Evolutionary conservation across 108 stramenopile species (phyloP).

Genomic region (Cyclotella baltica): DNA sequence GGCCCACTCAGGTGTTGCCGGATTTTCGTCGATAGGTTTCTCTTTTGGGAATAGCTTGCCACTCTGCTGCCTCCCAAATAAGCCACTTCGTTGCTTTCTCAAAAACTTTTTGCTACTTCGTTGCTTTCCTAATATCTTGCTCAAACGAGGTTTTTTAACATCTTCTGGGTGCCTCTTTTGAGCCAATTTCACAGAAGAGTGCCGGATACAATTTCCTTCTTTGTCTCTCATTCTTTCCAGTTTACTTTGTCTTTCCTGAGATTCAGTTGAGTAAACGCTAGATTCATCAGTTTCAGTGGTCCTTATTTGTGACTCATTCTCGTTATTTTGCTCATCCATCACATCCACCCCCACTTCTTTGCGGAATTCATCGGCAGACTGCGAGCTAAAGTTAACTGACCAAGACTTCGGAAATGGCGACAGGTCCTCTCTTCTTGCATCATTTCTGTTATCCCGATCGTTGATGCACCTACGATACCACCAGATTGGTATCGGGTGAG

Average conservation of each 20-base stretch:
- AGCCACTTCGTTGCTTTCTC: background rate
- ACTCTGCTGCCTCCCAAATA: too few species aligned
- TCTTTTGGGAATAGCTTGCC: too few species aligned
- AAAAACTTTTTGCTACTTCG: background rate
- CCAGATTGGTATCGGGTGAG: slow-evolving; percentile 20
- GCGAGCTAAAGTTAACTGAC: slow-evolving; percentile 14
- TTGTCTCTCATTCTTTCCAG: slow-evolving; percentile 6
- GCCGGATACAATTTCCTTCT: slow-evolving; percentile 29
- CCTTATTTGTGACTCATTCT: background rate
- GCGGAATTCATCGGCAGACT: background rate
- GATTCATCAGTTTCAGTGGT: slow-evolving; percentile 17
- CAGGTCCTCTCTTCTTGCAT: background rate
- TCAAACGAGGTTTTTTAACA: background rate
- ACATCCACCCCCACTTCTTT: background rate
- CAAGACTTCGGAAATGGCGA: slow-evolving; percentile 38
- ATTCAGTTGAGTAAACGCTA: slow-evolving; percentile 27
- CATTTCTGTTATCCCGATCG: background rate
- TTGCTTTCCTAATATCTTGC: slow-evolving; percentile 13
- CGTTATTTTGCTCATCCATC: background rate
- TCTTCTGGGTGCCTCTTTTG: slow-evolving; percentile 3
- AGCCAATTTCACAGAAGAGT: slow-evolving; percentile 28
- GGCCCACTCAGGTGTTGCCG: slow-evolving; percentile 4
- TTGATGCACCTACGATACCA: slow-evolving; percentile 16
- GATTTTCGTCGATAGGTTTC: too few species aligned
- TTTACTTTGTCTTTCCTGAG: slow-evolving; percentile 16